These are phyloP conservation scores for Coemansia sp. DNA, from an alignment of 192 early-diverging fungal genomes.

Conservation along the genomic window DNA sequence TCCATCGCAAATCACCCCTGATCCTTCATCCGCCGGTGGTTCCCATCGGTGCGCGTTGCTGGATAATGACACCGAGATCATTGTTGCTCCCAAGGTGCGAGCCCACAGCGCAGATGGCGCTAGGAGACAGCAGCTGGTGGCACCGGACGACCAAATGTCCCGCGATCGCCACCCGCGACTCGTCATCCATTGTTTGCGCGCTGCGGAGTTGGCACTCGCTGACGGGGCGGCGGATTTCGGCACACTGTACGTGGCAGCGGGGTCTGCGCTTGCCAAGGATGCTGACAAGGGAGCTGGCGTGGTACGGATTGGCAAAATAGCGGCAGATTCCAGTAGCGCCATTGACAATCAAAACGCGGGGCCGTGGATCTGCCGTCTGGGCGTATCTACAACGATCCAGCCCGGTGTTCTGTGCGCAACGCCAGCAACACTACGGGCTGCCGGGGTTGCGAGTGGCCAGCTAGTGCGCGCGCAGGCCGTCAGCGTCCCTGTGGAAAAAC, in stretches of 20 bases:
- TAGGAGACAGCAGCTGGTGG: slow-evolving; percentile 6
- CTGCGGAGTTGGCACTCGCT: slow-evolving; percentile 12
- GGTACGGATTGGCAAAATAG: not conserved
- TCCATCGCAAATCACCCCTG: slow-evolving; percentile 47
- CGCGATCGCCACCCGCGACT: not conserved
- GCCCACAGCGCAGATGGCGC: not conserved
- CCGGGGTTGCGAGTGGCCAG: slow-evolving; percentile 26
- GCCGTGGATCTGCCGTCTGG: slow-evolving; percentile 22
- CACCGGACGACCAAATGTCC: slow-evolving; percentile 12
- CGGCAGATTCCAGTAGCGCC: not conserved
- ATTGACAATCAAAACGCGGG: not conserved
- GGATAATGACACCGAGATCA: slow-evolving; percentile 66
- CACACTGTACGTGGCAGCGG: slow-evolving; percentile 32
- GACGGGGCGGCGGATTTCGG: slow-evolving; percentile 32
- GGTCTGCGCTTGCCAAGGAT: slow-evolving; percentile 29
- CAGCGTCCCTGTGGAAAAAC: not conserved
- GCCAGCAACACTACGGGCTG: slow-evolving; percentile 3
- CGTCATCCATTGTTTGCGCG: slow-evolving; percentile 21
- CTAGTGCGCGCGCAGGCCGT: slow-evolving; percentile 27
- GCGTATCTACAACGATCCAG: slow-evolving; percentile 21
- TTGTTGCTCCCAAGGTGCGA: slow-evolving; percentile 72
- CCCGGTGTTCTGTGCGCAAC: slow-evolving; percentile 38
- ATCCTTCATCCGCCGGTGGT: not conserved
- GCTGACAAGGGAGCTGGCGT: slow-evolving; percentile 10
- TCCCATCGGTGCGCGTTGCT: slow-evolving; percentile 56